Conservation (phyloP, 192 early-diverging fungal species). For the Coemansia sp. region DNA sequence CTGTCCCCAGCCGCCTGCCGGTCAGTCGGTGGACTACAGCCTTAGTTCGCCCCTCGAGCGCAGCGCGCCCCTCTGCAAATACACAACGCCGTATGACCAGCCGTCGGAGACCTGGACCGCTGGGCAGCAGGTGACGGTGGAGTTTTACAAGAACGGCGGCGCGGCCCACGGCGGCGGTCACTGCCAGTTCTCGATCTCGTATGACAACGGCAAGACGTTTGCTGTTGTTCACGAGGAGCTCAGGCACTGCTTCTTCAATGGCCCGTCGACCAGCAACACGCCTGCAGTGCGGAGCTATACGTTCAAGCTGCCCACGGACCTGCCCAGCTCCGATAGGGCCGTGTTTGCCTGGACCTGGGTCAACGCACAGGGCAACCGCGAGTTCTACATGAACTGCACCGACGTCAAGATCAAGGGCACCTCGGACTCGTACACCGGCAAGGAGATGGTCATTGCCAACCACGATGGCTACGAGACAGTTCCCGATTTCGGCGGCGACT, state of each 20-base stretch:
- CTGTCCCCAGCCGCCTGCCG: slow-evolving; percentile 14
- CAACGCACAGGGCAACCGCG: slow-evolving; percentile 57
- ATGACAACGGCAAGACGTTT: slow-evolving; percentile 49
- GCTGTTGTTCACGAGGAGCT: slow-evolving; percentile 52
- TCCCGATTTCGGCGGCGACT: slow-evolving; percentile 45
- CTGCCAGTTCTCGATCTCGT: slow-evolving; percentile 55
- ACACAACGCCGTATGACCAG: slow-evolving; percentile 27
- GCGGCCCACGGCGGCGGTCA: slow-evolving; percentile 50
- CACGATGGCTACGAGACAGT: slow-evolving; percentile 44
- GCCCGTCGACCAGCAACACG: slow-evolving; percentile 7
- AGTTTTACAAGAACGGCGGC: slow-evolving; percentile 18
- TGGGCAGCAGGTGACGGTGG: slow-evolving; percentile 23
- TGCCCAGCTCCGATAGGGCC: slow-evolving; percentile 51
- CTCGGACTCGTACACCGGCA: slow-evolving; percentile 28
- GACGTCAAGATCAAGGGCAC: slow-evolving; percentile 20
- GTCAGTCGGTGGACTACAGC: background rate
- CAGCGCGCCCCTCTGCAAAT: slow-evolving; percentile 19
- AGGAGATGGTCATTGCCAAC: slow-evolving; percentile 34
- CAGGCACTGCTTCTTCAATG: slow-evolving; percentile 21
- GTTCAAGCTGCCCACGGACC: slow-evolving; percentile 50
- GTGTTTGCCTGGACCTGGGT: slow-evolving; percentile 61
- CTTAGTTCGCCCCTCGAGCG: background rate
- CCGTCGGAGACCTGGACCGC: slow-evolving; percentile 37
- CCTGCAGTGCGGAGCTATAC: slow-evolving; percentile 23
- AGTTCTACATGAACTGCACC: slow-evolving; percentile 40